Base-by-base conservation (phyloP, 2,329 filamentous ascomycete species). In the Coniosporium tulheliwenetii region DNA sequence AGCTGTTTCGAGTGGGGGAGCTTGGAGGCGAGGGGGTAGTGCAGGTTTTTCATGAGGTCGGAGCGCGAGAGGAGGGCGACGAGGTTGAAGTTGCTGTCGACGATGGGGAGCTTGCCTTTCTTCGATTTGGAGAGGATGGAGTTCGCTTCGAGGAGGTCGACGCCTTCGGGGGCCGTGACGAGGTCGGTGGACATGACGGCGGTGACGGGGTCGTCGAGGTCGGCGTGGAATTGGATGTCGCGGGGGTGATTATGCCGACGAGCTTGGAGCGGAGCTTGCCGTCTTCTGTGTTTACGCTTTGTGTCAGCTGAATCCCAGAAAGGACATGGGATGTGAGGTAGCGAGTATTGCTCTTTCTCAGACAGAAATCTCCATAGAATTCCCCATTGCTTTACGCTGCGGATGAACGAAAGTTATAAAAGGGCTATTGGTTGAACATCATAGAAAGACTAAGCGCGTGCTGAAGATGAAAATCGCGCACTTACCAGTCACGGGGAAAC, bases 381-480 rank as follows among this genome's bases (percentile, higher is more conserved):
- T 94, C 86, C 85, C 75, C 86, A 94, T 70, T 73, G 85, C 83
- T 75, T 74, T 78, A 69, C 81, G 76, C 80, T 93, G 74, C 85
- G 85, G 91, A 89, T 89, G 91, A 98, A 98, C 91, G 91, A 98
- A 98, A 98, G 91, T 96, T 96, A 95, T 82, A 76, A 69, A 26
- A 60, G 55, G 56, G 66, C 70, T 63, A 63, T 74, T 71, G 69
- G 66, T 72, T 70, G 63, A 60, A 76, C 91, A 94, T 94, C 84
- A 86, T 70, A 64, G 58, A 52, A 66, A 66, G 59, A 42, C 40
- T 37, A 40, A 44, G 33, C 37, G 49, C 37, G 43, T 41, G 36
- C 19, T 44, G 43, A 41, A 44, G 43, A 46, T 44, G 38, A 42
- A 41, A 46, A 46, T 40, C 35, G 44, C 42, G 19, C 39, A 71